Base-by-base conservation (phyloP, 2,329 filamentous ascomycete species). In the Akanthomyces uredinophilus region DNA sequence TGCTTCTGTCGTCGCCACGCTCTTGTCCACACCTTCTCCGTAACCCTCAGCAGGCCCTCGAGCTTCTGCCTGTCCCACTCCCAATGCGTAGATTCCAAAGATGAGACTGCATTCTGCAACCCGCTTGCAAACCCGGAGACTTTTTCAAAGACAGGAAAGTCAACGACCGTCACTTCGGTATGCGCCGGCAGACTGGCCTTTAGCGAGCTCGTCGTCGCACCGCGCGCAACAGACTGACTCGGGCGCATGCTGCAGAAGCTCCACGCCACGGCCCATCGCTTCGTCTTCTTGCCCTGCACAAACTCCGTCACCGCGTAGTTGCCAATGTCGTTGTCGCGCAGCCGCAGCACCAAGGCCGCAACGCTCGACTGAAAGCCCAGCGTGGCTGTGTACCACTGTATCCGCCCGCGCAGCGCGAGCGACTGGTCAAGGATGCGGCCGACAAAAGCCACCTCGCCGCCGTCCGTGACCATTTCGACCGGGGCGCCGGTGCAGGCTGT, bases 321-420 rank as follows among this genome's bases (percentile, higher is more conserved):
- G 43, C 79, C 78, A 43, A 96, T 82, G 0, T 77, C 79, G 11
- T 81, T 71, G 2, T 81, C 75, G 18, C 83, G 82, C 4, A 89
- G 78, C 57, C 81, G 79, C 6, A 87, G 79, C 0, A 96, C 76
- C 0, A 88, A 74, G 0, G 79, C 77, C 1, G 89, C 80, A 3
- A 91, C 78, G 66, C 88, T 93, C 0, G 83, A 81, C 35, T 91
- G 78, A 69, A 96, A 96, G 0, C 94, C 93, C 0, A 98, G 79
- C 91, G 98, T 96, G 60, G 87, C 87, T 1, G 89, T 95, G 73
- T 95, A 98, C 95, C 95, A 99, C 64, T 85, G 83, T 0, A 96
- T 86, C 11, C 81, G 80, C 0, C 83, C 78, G 20, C 79, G 77
- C 1, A 91, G 76, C 0, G 71, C 64, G 0, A 89, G 72, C 39